Conservation (phyloP, 176 grass and related monocot species). For the Eragrostis nindensis region DNA sequence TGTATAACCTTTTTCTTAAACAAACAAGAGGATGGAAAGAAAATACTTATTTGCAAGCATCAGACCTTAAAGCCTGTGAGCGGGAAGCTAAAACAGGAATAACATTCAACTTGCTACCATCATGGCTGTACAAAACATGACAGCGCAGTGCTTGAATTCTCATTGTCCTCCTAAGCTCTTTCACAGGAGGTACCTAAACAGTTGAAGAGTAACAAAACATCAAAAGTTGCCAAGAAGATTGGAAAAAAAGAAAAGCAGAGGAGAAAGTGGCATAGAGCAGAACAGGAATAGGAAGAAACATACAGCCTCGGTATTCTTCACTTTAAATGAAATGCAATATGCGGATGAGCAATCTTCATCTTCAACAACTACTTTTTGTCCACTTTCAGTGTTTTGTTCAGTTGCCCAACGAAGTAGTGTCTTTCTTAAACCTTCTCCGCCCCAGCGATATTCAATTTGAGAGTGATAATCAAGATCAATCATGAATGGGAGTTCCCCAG, state of each 20-base stretch:
- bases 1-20: background rate
- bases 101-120: conserved; percentile 81
- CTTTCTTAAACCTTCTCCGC: conserved; percentile 82
- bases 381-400: conserved; percentile 59
- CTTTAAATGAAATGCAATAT: conserved; percentile 78
- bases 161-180: conserved; percentile 78
- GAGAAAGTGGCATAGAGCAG: conserved; percentile 4
- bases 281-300: conserved; percentile 35
- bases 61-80: conserved; percentile 82
- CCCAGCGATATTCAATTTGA: conserved; percentile 92
- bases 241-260: background rate
- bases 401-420: conserved; percentile 73
- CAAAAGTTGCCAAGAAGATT: background rate
- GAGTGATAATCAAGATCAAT: conserved; percentile 82
- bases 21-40: background rate
- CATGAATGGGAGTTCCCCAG: conserved; percentile 71
- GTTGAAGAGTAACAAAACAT: conserved; percentile 27
- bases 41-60: conserved; percentile 14
- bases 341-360: conserved; percentile 67
- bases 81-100: conserved; percentile 85
- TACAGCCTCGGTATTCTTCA: conserved; percentile 69
- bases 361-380: conserved; percentile 59
- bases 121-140: conserved; percentile 87
- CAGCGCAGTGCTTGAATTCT: conserved; percentile 86
- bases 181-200: conserved; percentile 72